Evolutionary conservation across 2,329 filamentous ascomycete species (phyloP).

Genomic region (Harringtonia lauricola): DNA sequence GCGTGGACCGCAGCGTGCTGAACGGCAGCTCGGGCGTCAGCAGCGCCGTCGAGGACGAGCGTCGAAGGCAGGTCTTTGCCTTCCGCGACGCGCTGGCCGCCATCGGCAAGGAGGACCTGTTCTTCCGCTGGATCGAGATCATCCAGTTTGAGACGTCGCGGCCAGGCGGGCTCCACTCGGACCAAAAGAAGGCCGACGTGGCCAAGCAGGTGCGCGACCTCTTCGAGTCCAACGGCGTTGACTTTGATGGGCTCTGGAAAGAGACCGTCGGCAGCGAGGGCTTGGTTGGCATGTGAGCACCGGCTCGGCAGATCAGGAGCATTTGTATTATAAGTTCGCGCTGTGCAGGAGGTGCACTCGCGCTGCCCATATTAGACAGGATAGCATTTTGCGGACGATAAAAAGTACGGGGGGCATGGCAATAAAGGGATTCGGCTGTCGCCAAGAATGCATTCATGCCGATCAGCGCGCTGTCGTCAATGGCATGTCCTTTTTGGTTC

Average conservation of each 20-base stretch:
- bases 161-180: slow-evolving; percentile 62
- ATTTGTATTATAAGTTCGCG: not conserved
- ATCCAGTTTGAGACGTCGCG: slow-evolving; percentile 77
- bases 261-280: slow-evolving; percentile 40
- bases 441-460: too few species aligned
- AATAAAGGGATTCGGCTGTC: too few species aligned
- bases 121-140: slow-evolving; percentile 87
- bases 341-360: too few species aligned
- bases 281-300: slow-evolving; percentile 16
- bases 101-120: slow-evolving; percentile 77
- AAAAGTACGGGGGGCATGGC: too few species aligned
- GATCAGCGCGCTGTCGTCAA: not conserved
- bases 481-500: not conserved
- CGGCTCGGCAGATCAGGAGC: too few species aligned
- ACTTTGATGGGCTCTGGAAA: slow-evolving; percentile 73
- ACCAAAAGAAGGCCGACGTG: slow-evolving; percentile 59
- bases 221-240: slow-evolving; percentile 64
- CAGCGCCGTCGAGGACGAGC: slow-evolving; percentile 40
- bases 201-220: slow-evolving; percentile 65
- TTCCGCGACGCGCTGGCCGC: slow-evolving; percentile 67
- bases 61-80: slow-evolving; percentile 61
- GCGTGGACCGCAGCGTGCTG: slow-evolving; percentile 46
- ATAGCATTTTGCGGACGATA: too few species aligned
- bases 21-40: not conserved
- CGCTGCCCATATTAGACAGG: too few species aligned